Evolutionary conservation across 2,329 filamentous ascomycete species (phyloP).

Genomic region (Metarhizium album): DNA sequence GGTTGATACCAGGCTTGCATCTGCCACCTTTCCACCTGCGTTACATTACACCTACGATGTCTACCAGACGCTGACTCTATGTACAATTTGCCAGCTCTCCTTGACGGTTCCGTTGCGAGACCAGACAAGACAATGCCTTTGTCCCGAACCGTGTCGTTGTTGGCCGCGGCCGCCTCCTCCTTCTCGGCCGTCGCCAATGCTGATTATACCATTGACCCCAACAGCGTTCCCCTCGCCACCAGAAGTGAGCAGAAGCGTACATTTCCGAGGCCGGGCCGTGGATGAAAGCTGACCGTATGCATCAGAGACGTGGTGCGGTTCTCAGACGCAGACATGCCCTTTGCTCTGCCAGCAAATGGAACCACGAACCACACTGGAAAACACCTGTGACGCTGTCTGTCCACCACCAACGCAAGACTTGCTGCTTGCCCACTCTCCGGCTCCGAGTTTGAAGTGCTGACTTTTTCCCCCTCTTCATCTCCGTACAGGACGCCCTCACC

Average conservation of each 20-base stretch:
- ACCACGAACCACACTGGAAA: conserved; percentile 41
- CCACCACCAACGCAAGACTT: background rate
- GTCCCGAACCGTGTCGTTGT: conserved; percentile 40
- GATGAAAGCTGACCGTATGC: conserved; percentile 12
- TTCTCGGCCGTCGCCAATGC: conserved; percentile 42
- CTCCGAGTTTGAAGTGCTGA: background rate
- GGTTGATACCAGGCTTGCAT: too few relatives aligned
- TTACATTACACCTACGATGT: background rate
- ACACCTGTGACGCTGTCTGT: conserved; percentile 57
- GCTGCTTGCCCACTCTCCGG: background rate
- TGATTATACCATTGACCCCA: conserved; percentile 52
- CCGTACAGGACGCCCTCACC: conserved; percentile 41
- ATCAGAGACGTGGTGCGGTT: conserved; percentile 52
- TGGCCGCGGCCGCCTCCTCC: conserved; percentile 42
- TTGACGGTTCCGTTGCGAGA: background rate
- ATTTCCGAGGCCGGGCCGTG: background rate
- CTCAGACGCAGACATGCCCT: conserved; percentile 55
- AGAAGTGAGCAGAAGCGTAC: conserved; percentile 33
- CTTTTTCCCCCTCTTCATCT: background rate
- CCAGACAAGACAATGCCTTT: conserved; percentile 37
- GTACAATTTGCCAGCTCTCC: background rate
- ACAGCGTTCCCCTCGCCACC: conserved; percentile 39
- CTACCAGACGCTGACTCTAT: background rate
- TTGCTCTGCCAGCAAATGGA: conserved; percentile 57
- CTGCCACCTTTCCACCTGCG: too few relatives aligned